phyloP scores from a whole-genome alignment of 305 asterid species.

The Fraxinus sp. region DNA sequence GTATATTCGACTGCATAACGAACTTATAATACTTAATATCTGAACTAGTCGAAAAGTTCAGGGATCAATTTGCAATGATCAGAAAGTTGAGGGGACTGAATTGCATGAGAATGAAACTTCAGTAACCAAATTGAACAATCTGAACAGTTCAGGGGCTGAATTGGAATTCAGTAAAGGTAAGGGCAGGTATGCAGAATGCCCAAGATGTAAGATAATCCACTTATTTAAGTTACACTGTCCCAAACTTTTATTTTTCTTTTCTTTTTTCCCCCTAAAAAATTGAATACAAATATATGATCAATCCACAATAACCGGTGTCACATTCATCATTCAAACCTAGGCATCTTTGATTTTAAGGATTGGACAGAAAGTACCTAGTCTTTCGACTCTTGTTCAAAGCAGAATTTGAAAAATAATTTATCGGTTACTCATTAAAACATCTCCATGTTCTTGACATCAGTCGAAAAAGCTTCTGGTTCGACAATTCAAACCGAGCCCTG shows the following conservation, averaged over 20 bases:
- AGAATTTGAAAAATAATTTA: constrained; percentile 2
- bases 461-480: constrained; percentile 49
- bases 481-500: constrained; percentile 39
- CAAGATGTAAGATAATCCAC: background rate
- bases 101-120: background rate
- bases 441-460: constrained; percentile 50
- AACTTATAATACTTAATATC: background rate
- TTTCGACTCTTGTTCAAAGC: background rate
- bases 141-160: background rate
- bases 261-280: background rate
- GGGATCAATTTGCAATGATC: background rate
- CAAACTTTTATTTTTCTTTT: background rate
- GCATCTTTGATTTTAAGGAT: constrained; percentile 16
- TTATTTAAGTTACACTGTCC: background rate
- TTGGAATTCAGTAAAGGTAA: background rate
- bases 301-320: background rate
- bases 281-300: background rate
- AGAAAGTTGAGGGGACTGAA: background rate
- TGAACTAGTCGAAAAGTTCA: background rate
- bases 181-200: background rate
- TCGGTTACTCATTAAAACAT: constrained; percentile 35
- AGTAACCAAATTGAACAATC: background rate
- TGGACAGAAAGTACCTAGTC: background rate
- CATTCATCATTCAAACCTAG: background rate
- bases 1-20: background rate